Evolutionary conservation across 2,329 filamentous ascomycete species (phyloP).

Genomic region (Plenodomus tracheiphilus): DNA sequence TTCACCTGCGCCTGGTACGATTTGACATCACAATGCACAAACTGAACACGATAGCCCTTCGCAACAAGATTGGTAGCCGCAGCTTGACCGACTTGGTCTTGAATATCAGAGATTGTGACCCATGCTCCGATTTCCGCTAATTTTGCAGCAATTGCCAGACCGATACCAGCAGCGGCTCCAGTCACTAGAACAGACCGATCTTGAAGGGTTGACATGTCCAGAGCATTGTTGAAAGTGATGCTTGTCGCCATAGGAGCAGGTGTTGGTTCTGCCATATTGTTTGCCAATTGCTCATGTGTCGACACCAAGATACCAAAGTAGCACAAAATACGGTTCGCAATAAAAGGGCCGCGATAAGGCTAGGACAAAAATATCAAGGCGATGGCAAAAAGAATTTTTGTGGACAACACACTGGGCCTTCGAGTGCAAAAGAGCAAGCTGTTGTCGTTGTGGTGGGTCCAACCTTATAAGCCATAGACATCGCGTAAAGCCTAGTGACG

Average conservation of each 20-base stretch:
- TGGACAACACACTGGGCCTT: not conserved
- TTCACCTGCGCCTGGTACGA: conserved; percentile 30
- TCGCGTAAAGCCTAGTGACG: too few species aligned
- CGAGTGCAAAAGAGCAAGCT: too few species aligned
- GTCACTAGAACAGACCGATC: conserved; percentile 29
- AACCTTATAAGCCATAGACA: too few species aligned
- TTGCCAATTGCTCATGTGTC: not conserved
- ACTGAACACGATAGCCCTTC: conserved; percentile 27
- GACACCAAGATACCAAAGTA: not conserved
- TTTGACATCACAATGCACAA: conserved; percentile 36
- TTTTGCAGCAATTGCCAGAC: conserved; percentile 22
- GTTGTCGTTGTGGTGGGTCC: too few species aligned
- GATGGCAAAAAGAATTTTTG: too few species aligned
- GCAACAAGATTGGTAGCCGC: conserved; percentile 12
- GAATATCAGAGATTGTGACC: conserved; percentile 31
- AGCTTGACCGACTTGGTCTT: conserved; percentile 12
- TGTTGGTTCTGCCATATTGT: not conserved
- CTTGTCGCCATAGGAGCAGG: not conserved
- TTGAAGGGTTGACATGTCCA: conserved; percentile 13
- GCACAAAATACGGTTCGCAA: too few species aligned
- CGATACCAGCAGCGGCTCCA: conserved; percentile 32
- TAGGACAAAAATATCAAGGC: too few species aligned
- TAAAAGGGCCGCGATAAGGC: too few species aligned
- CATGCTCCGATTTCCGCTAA: conserved; percentile 25
- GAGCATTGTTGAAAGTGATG: conserved; percentile 3